These are phyloP conservation scores for Ilex aquifolium DNA, from an alignment of 257 asterid genomes.

Conservation along the genomic window DNA sequence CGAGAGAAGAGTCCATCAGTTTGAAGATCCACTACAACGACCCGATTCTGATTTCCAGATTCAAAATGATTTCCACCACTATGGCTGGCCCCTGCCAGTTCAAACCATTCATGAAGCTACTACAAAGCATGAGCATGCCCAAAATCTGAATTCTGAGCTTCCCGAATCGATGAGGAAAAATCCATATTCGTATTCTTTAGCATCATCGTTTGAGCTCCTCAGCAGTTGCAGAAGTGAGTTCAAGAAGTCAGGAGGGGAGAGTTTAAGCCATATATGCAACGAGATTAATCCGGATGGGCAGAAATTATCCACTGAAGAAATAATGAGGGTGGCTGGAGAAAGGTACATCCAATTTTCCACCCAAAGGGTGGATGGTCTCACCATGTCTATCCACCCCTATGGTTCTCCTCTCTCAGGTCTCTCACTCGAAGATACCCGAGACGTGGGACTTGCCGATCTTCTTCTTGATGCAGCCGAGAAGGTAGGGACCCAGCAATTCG, in stretches of 20 bases:
- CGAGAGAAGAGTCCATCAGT: neutral
- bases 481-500: conserved; percentile 26
- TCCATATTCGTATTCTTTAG: conserved; percentile 10
- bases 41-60: conserved; percentile 5
- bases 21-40: neutral
- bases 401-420: conserved; percentile 39
- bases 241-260: conserved; percentile 16
- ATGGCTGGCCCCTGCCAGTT: neutral
- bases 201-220: conserved; percentile 32
- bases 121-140: too few species aligned
- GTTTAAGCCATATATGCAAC: neutral
- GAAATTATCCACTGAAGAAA: conserved; percentile 39
- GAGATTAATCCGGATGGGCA: neutral
- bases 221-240: conserved; percentile 26
- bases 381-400: conserved; percentile 51
- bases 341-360: conserved; percentile 51
- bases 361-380: conserved; percentile 37
- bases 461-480: conserved; percentile 56
- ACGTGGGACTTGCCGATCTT: conserved; percentile 40
- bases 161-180: neutral
- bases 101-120: neutral
- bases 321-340: conserved; percentile 51
- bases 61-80: conserved; percentile 6
- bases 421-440: conserved; percentile 37
- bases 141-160: too few species aligned